phyloP scores from a whole-genome alignment of 306 rosid species.

The Arachis hypogaea region DNA sequence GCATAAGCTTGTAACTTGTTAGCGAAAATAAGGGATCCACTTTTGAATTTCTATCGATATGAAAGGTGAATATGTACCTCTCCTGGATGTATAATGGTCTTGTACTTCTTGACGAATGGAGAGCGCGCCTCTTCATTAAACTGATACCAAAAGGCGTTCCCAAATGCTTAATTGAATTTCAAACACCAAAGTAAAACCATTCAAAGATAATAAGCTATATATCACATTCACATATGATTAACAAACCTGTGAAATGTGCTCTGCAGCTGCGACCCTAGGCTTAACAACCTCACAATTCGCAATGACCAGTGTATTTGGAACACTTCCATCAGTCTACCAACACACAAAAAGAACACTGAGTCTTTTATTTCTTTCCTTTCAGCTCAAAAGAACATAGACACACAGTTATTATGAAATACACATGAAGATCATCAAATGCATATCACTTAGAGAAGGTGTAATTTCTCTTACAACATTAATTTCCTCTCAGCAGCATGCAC shows the following conservation, averaged over 20 bases:
- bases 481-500: background rate
- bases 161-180: constrained; percentile 26
- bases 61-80: constrained; percentile 61
- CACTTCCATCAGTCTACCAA: constrained; percentile 91
- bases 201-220: constrained; percentile 4
- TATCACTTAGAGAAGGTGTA: background rate
- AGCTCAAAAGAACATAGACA: background rate
- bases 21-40: background rate
- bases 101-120: constrained; percentile 98
- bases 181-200: constrained; percentile 1
- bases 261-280: constrained; percentile 99
- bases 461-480: background rate
- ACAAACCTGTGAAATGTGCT: constrained; percentile 92
- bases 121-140: constrained; percentile 99
- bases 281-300: constrained; percentile 98
- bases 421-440: background rate
- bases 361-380: background rate
- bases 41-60: background rate
- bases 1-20: constrained; percentile 1
- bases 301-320: constrained; percentile 96
- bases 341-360: background rate
- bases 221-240: constrained; percentile 1
- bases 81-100: constrained; percentile 98
- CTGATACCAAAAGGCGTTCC: constrained; percentile 47
- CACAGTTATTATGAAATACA: background rate